These are phyloP conservation scores for Xerophyta viscosa DNA, from an alignment of 106 monocot genomes.

Conservation along the genomic window DNA sequence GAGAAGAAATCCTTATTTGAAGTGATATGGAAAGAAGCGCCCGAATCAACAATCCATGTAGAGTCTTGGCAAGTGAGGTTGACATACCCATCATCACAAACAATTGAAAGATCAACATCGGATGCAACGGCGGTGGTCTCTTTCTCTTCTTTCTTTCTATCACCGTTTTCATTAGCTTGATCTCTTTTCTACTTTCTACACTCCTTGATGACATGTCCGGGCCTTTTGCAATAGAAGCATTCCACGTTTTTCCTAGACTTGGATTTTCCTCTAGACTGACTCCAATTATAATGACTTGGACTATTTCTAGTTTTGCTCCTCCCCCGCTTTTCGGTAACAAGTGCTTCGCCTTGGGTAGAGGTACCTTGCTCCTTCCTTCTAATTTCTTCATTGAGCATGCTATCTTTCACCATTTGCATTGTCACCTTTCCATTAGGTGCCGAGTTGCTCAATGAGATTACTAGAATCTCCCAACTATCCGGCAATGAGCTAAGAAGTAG, in stretches of 20 bases:
- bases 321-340: not conserved
- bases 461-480: not conserved
- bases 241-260: not conserved
- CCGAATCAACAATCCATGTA: not conserved
- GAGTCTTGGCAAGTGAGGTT: not conserved
- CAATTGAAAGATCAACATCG: not conserved
- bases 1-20: constrained; percentile 1
- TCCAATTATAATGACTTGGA: not conserved
- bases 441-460: not conserved
- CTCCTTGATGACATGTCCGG: not conserved
- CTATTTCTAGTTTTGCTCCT: not conserved
- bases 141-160: not conserved
- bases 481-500: not conserved
- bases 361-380: not conserved
- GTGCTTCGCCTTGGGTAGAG: not conserved
- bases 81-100: constrained; percentile 1
- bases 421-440: not conserved
- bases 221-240: constrained; percentile 1
- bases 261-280: not conserved
- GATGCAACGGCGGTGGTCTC: not conserved
- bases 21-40: not conserved
- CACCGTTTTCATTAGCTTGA: not conserved
- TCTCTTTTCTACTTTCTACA: not conserved
- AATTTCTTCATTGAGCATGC: not conserved
- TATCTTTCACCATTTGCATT: not conserved